Conservation (phyloP, 2,329 filamentous ascomycete species). For the Aspergillus tubingensis region DNA sequence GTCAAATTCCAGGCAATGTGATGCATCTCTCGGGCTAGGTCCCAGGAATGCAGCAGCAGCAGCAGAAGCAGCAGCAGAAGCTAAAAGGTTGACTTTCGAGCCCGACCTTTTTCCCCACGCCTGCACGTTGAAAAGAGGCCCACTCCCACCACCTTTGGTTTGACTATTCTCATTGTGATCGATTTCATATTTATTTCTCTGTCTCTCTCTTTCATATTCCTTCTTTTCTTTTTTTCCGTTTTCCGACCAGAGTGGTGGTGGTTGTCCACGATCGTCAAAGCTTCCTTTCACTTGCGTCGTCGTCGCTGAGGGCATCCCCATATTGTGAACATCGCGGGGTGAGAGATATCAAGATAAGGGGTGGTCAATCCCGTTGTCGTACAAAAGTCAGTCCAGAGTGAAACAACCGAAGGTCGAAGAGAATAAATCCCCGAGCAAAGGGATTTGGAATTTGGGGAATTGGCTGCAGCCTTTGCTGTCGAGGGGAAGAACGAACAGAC, state of each 20-base stretch:
- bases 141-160: constrained; percentile 18
- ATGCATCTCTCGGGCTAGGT: constrained; percentile 31
- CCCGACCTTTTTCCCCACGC: constrained; percentile 17
- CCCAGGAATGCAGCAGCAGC: constrained; percentile 17
- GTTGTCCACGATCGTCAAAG: background rate
- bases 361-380: constrained; percentile 4
- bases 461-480: constrained; percentile 5
- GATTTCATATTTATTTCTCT: background rate
- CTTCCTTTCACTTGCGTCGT: background rate
- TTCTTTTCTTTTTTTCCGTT: background rate
- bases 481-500: constrained; percentile 7
- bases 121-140: constrained; percentile 24
- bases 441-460: constrained; percentile 4
- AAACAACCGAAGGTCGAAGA: background rate
- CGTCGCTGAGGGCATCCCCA: background rate
- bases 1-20: constrained; percentile 32
- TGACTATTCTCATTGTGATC: constrained; percentile 11
- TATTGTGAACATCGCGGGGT: background rate
- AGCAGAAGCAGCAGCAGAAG: background rate
- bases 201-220: background rate
- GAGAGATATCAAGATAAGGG: background rate
- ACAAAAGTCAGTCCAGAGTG: constrained; percentile 2
- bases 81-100: constrained; percentile 16
- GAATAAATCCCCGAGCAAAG: constrained; percentile 5
- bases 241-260: background rate